Conservation (phyloP, 2,329 filamentous ascomycete genomes). For the Tolypocladium capitatum region DNA sequence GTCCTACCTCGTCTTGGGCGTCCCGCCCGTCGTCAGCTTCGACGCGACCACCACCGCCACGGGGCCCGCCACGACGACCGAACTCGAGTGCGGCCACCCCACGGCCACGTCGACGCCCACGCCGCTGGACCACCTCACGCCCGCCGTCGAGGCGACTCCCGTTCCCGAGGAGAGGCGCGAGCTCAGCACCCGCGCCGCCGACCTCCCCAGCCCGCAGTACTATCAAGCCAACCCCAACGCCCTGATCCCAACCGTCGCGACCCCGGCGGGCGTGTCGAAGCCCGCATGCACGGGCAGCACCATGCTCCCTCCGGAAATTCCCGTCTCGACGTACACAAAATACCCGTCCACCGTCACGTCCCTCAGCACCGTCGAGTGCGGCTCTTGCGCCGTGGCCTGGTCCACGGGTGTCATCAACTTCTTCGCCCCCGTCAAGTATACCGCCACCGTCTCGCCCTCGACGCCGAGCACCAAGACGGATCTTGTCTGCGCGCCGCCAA, state of each 20-base stretch:
- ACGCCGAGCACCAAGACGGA: constrained; percentile 2
- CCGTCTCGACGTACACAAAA: constrained; percentile 2
- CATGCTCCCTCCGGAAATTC: constrained; percentile 1
- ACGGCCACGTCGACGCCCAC: not conserved
- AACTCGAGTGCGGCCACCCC: constrained; percentile 4
- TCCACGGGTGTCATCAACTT: constrained; percentile 3
- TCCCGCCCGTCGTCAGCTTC: constrained; percentile 10
- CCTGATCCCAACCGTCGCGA: not conserved
- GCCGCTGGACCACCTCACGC: not conserved
- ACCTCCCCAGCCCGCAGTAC: not conserved
- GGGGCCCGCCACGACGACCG: constrained; percentile 4
- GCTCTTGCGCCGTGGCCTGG: constrained; percentile 5
- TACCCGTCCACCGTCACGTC: constrained; percentile 4
- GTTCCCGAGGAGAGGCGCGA: not conserved
- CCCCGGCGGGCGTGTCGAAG: not conserved
- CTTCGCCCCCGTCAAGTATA: constrained; percentile 1
- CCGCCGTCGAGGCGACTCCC: not conserved
- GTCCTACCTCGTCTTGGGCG: constrained; percentile 4
- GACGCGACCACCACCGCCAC: constrained; percentile 9
- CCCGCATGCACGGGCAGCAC: constrained; percentile 4
- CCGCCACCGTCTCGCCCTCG: not conserved
- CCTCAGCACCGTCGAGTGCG: constrained; percentile 3
- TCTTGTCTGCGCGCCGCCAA: not conserved
- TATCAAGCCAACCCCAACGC: not conserved
- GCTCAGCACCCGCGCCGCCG: not conserved